A percentile compares a stretch with the other conserved stretches of the same genome.
phyloP scores from a whole-genome alignment of 2,329 filamentous ascomycete genomes.

The Scedosporium apiospermum region DNA sequence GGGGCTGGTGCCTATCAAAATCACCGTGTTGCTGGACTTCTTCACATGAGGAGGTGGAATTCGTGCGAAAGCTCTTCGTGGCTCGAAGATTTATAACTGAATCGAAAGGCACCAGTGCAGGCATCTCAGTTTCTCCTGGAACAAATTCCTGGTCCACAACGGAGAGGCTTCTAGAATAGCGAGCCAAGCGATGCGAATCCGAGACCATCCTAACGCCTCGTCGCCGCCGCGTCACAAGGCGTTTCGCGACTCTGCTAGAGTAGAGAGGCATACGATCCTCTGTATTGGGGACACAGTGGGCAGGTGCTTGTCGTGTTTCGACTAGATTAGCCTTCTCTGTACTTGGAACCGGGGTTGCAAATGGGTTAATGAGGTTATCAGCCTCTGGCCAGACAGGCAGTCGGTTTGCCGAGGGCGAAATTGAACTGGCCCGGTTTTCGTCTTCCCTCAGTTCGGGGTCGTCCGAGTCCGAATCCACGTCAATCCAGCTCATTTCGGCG shows the following conservation, averaged over 20 bases:
- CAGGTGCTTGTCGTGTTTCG: not conserved
- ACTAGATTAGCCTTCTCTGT: not conserved
- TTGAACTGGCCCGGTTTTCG: not conserved
- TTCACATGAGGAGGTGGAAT: not conserved
- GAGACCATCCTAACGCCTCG: not conserved
- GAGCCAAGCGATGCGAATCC: not conserved
- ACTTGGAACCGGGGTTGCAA: not conserved
- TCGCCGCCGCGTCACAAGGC: not conserved
- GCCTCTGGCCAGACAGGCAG: not conserved
- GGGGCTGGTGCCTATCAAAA: not conserved
- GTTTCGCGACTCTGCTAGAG: not conserved
- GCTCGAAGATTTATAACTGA: not conserved
- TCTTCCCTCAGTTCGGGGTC: not conserved
- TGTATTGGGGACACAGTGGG: not conserved
- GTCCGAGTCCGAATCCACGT: conserved; percentile 12
- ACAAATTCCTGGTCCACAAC: not conserved
- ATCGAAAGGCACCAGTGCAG: not conserved
- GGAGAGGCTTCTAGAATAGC: not conserved
- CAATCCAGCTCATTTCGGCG: conserved; percentile 13
- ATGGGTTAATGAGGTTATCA: not conserved
- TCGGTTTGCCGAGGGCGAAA: not conserved
- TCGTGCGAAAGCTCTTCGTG: not conserved
- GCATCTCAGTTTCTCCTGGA: not conserved
- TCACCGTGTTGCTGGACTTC: not conserved
- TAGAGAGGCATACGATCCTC: not conserved